Evolutionary conservation across 1,284 basidiomycete genomes (phyloP).

Genomic region (Ganoderma lingzhi): DNA sequence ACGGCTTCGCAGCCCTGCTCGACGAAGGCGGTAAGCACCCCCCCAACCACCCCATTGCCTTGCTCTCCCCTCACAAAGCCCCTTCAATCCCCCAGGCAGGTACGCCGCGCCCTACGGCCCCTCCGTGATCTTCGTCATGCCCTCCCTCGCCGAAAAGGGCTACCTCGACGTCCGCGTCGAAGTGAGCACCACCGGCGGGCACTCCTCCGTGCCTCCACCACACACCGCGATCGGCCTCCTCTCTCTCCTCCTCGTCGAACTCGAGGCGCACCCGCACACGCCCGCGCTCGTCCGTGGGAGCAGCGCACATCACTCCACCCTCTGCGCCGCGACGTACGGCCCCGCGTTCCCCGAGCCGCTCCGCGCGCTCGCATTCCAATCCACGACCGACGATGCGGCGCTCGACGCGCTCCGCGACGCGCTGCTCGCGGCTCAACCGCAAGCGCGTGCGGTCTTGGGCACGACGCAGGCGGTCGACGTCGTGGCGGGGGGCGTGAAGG

Average conservation of each 20-base stretch:
- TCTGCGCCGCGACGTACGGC: slow-evolving; percentile 38
- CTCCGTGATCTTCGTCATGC: slow-evolving; percentile 54
- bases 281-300: slow-evolving; percentile 43
- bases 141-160: slow-evolving; percentile 71
- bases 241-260: slow-evolving; percentile 52
- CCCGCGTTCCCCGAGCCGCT: slow-evolving; percentile 32
- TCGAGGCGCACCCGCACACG: slow-evolving; percentile 55
- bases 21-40: slow-evolving; percentile 54
- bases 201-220: slow-evolving; percentile 67
- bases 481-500: slow-evolving; percentile 73
- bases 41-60: not conserved
- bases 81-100: slow-evolving; percentile 36
- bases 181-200: slow-evolving; percentile 67
- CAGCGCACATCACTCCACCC: slow-evolving; percentile 33
- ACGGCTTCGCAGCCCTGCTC: slow-evolving; percentile 62
- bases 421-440: slow-evolving; percentile 39
- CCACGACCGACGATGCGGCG: slow-evolving; percentile 11
- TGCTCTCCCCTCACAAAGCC: not conserved
- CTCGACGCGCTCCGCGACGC: slow-evolving; percentile 45
- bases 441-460: slow-evolving; percentile 49
- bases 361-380: slow-evolving; percentile 28
- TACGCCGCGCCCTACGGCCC: slow-evolving; percentile 41
- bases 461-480: slow-evolving; percentile 80
- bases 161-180: slow-evolving; percentile 59
- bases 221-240: slow-evolving; percentile 67